These are phyloP conservation scores for Mesostigma viride DNA, from an alignment of 139 green algal genomes.

Conservation along the genomic window DNA sequence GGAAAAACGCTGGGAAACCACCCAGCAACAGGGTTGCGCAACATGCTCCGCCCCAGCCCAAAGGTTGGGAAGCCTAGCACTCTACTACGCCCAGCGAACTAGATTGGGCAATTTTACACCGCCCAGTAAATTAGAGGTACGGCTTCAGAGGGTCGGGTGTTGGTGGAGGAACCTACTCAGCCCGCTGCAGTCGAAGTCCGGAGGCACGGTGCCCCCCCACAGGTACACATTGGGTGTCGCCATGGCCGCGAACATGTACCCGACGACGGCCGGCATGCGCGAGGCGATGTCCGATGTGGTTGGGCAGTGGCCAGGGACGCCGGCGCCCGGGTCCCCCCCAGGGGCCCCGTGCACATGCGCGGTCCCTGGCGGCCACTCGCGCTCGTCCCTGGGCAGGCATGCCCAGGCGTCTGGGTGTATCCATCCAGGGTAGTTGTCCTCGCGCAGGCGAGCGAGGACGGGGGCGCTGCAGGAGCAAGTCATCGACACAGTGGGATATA, in stretches of 20 bases:
- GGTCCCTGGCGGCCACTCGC: background rate
- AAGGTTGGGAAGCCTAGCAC: background rate
- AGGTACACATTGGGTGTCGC: slow-evolving; percentile 15
- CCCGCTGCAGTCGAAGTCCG: slow-evolving; percentile 29
- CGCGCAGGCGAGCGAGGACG: slow-evolving; percentile 6
- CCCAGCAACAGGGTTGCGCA: background rate
- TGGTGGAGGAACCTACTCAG: background rate
- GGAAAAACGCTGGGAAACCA: background rate
- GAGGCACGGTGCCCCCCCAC: slow-evolving; percentile 24
- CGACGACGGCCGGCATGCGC: background rate
- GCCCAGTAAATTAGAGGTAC: background rate
- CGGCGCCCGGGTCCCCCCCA: too few relatives aligned
- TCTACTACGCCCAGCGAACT: background rate
- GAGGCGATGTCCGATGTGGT: background rate
- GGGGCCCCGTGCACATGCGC: background rate
- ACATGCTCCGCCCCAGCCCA: background rate
- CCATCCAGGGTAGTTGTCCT: slow-evolving; percentile 19
- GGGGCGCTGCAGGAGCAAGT: slow-evolving; percentile 10
- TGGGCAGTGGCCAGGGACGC: too few relatives aligned
- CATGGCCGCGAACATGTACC: slow-evolving; percentile 7
- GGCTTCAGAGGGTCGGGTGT: background rate
- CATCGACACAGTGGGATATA: too few relatives aligned
- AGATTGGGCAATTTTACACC: background rate
- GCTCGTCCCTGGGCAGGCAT: background rate
- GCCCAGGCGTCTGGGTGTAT: background rate